Base-by-base conservation (phyloP, 176 grass and related monocot species). In the Bonia amplexicaulis region DNA sequence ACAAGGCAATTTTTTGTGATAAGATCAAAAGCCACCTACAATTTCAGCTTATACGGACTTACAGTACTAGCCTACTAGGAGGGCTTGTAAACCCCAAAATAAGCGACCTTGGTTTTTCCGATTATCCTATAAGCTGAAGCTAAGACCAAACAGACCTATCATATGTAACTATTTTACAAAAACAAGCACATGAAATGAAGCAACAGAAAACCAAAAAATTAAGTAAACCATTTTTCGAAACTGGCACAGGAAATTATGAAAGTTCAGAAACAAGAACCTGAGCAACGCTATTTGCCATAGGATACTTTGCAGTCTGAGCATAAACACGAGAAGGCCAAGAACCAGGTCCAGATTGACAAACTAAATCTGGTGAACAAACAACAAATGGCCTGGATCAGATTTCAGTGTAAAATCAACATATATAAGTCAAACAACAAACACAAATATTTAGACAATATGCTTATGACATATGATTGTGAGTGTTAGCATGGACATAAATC, bases 241-340 rank as follows among this genome's bases (percentile, higher is more conserved):
- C 16, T 63, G 35, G n/a, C 29, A 86, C 26, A 40, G 17, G 44
- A n/a, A 75, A 86, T 69, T 2, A 76, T 31, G 35, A 42, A 87
- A 85, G 80, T 59, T 55, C 74, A 83, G 17, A 72, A 87, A 62
- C 3, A 77, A 84, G 47, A 89, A 98, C 96, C 96, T 98, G 96
- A 80, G 96, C 96, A 65, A 95, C 96, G 79, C 96, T 98, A 78
- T 95, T 98, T 86, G 96, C 96, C 96, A 98, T 98, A 47, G 96
- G 96, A 89, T 95, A 98, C 64, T 90, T 91, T 19, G 96, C 93
- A 70, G 79, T 79, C 85, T 98, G 88, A 83, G 93, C 91, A 92
- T 98, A 98, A 76, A 98, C 62, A 77, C 68, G 85, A 42, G 96
- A 93, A 53, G 96, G 96, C 96, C 93, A 95, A 3, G 96, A 93